Conservation (phyloP, 148 eudicot genomes). For the Salicornia ramosissima region DNA sequence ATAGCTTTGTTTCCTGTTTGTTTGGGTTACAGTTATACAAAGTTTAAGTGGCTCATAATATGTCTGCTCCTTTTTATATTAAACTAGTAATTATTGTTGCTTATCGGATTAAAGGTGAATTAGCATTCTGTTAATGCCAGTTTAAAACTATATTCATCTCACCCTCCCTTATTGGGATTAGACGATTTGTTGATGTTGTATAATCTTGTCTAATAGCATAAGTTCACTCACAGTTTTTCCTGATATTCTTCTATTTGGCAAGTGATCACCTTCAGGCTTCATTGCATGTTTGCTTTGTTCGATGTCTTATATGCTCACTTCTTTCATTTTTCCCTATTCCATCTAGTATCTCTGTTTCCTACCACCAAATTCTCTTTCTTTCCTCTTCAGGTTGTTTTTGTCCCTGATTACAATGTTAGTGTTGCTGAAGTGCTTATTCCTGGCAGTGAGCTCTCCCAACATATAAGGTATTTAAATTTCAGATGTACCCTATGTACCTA, state of each 20-base stretch:
- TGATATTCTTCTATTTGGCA: background rate
- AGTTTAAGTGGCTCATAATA: background rate
- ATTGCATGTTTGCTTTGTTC: background rate
- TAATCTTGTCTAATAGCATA: background rate
- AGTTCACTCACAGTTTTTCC: constrained; percentile 3
- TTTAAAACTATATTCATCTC: background rate
- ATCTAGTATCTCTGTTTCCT: constrained; percentile 4
- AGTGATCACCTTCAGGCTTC: constrained; percentile 9
- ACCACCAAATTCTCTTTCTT: constrained; percentile 14
- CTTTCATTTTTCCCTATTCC: constrained; percentile 13
- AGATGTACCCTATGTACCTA: no score
- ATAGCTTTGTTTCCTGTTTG: background rate
- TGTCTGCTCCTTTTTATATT: background rate
- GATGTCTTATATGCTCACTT: background rate
- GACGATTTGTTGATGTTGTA: background rate
- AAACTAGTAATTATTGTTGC: background rate
- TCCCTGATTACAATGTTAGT: constrained; percentile 96
- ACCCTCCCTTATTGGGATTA: background rate
- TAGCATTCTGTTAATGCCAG: background rate
- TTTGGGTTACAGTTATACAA: background rate
- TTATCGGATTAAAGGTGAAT: background rate
- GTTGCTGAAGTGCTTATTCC: constrained; percentile 94
- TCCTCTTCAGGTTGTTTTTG: constrained; percentile 68
- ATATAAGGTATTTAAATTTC: constrained; percentile 62
- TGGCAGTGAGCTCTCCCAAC: constrained; percentile 93